Conservation (phyloP, 768 basidiomycete species). For the Hemileccinum impolitum region DNA sequence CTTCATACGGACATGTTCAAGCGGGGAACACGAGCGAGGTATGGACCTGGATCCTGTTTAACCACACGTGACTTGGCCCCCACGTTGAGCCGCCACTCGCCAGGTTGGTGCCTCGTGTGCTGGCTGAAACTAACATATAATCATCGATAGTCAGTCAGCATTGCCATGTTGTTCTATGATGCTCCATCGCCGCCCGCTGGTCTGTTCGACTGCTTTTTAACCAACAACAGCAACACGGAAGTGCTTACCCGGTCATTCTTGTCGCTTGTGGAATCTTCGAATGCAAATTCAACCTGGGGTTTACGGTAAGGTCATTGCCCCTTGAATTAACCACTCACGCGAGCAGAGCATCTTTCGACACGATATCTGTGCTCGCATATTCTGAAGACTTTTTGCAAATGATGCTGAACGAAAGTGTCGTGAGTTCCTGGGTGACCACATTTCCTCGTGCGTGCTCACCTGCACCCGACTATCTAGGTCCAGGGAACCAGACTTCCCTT, state of each 20-base stretch:
- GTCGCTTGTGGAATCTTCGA: slow-evolving; percentile 25
- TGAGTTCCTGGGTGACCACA: slow-evolving; percentile 6
- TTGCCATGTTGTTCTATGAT: slow-evolving; percentile 55
- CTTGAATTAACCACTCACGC: background rate
- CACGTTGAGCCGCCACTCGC: background rate
- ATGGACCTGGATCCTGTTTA: slow-evolving; percentile 3
- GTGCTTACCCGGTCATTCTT: slow-evolving; percentile 22
- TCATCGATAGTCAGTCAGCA: slow-evolving; percentile 10
- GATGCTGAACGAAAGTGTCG: slow-evolving; percentile 15
- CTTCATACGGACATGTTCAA: slow-evolving; percentile 33
- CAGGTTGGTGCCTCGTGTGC: background rate
- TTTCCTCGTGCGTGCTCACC: background rate
- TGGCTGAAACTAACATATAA: slow-evolving; percentile 2
- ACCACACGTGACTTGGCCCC: slow-evolving; percentile 2
- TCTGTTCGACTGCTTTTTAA: slow-evolving; percentile 31
- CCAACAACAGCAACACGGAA: slow-evolving; percentile 2
- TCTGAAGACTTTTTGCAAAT: slow-evolving; percentile 16
- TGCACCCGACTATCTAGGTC: slow-evolving; percentile 27
- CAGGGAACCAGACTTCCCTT: slow-evolving; percentile 40
- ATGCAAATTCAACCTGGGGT: slow-evolving; percentile 15
- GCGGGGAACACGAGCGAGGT: slow-evolving; percentile 37
- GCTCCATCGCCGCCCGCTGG: slow-evolving; percentile 32
- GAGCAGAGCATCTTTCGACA: slow-evolving; percentile 22
- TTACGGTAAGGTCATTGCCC: slow-evolving; percentile 20
- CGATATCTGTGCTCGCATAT: slow-evolving; percentile 23